Evolutionary conservation across 495 filamentous ascomycete species (phyloP), one percentile per base, ranked within the genome.

Genomic region (Rusavskia elegans): DNA sequence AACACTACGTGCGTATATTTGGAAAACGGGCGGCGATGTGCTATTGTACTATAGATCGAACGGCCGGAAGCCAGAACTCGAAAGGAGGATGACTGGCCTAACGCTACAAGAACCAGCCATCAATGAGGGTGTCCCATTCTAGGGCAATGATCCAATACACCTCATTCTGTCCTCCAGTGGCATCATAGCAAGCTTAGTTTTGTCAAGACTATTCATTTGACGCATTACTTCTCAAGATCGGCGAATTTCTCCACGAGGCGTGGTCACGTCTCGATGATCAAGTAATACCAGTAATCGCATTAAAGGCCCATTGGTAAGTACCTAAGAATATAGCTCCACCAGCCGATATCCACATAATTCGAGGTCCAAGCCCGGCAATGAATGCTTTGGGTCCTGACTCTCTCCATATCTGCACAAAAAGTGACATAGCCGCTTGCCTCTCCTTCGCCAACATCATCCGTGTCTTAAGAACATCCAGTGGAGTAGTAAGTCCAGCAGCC

Each of bases 301-400:
- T 92, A 58, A 78, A 83, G 38, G 85, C 87, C 78, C 81, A 89
- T 67, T 97, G 89, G 68, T 96, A 99, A 59, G 85, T 94, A 1
- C 92, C 92, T 64, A 99, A 66, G 69, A 99, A 99, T 36, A 99
- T 83, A 2, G 89, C 88, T 14, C 92, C 92, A 3, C 92, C 92
- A 54, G 80, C 81, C 57, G 84, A 87, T 64, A 99, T 99, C 89
- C 93, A 97, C 61, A 89, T 75, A 21, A 95, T 78, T 45, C 92
- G 69, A 1, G 92, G 92, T 41, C 85, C 88, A 56, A 97, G 83
- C 0, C 92, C 92, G 9, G 81, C 77, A 68, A 93, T 93, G 63
- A 96, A 89, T 17, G 84, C 86, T 48, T 80, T 72, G 5, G 79
- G 58, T 1, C 93, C 93, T 53, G 77, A 73, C 57, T 86, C 81